These are phyloP conservation scores for Mycena capillaripes DNA, from an alignment of 768 basidiomycete genomes.

Conservation along the genomic window DNA sequence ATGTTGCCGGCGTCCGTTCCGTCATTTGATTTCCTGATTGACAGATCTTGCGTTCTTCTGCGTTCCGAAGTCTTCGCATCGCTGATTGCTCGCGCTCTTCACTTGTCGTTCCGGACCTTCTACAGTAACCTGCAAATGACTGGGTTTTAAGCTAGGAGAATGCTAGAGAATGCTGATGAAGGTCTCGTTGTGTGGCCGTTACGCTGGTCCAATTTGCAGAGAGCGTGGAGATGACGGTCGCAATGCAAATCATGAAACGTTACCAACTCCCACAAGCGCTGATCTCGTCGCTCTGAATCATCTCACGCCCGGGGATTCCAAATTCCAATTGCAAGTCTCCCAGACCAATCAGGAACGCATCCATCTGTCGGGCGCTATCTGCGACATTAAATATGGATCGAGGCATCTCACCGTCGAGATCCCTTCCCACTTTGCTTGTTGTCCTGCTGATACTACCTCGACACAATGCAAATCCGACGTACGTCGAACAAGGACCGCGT, in stretches of 20 bases:
- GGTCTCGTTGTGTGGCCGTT: no score
- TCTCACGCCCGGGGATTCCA: neutral
- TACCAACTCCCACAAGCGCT: neutral
- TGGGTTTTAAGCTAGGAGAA: no score
- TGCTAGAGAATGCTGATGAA: no score
- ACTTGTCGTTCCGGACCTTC: no score
- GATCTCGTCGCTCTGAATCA: neutral
- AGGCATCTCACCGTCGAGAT: neutral
- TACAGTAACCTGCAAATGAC: no score
- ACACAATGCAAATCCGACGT: conserved; percentile 10
- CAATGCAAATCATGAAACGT: neutral
- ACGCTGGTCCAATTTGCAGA: no score
- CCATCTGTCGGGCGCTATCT: neutral
- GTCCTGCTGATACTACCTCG: neutral
- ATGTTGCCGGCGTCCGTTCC: no score
- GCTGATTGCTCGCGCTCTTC: no score
- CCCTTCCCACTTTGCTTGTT: conserved; percentile 20
- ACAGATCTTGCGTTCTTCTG: no score
- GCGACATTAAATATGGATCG: neutral
- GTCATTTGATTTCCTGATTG: no score
- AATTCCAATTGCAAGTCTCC: neutral
- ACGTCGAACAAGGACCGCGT: conserved; percentile 14
- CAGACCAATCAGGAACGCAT: neutral
- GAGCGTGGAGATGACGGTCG: no score
- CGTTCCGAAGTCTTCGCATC: no score